Percentiles rank a stretch among this genome's conserved stretches.
phyloP scores from a whole-genome alignment of 2,329 filamentous ascomycete genomes.

The Paecilomyces sp. region DNA sequence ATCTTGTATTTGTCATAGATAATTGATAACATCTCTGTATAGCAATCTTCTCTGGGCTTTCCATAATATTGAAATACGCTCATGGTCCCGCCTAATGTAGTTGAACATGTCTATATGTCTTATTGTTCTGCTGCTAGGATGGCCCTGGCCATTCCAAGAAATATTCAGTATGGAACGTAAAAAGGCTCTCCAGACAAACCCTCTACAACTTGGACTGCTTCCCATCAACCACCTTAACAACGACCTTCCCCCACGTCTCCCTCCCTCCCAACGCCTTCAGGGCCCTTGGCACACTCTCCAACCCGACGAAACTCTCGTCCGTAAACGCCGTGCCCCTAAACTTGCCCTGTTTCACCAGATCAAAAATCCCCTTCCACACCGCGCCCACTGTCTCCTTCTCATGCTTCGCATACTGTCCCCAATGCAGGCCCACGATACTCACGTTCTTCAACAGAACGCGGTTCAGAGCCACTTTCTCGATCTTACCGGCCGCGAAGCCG shows the following conservation, averaged over 20 bases:
- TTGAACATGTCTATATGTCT: too few relatives aligned
- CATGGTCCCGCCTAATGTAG: too few relatives aligned
- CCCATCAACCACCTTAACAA: conserved; percentile 72
- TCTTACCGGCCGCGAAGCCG: conserved; percentile 77
- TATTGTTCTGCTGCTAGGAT: too few relatives aligned
- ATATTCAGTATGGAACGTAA: not conserved
- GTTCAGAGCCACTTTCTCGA: conserved; percentile 90
- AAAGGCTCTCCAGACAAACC: not conserved
- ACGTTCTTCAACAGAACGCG: conserved; percentile 92
- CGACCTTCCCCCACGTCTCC: conserved; percentile 93
- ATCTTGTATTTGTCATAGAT: not conserved
- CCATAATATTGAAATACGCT: too few relatives aligned
- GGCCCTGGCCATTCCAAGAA: not conserved
- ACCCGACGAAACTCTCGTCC: conserved; percentile 72
- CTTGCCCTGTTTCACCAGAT: conserved; percentile 69
- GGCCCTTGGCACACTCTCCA: conserved; percentile 72
- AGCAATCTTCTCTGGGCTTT: too few relatives aligned
- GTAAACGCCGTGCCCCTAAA: conserved; percentile 76
- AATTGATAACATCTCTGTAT: not conserved
- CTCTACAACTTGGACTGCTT: conserved; percentile 48
- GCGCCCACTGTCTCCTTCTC: conserved; percentile 62
- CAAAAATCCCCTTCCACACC: conserved; percentile 79
- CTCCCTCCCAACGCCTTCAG: conserved; percentile 69
- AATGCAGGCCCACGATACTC: conserved; percentile 79
- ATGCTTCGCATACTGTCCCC: conserved; percentile 73